Evolutionary conservation across 164 flowering plant genomes (phyloP).

Genomic region (Vitis vinifera): ASM3070453v1 NC_081806.1:4457001-4457500

Average conservation of each 20-base stretch:
- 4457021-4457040: too few species aligned
- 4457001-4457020: too few species aligned
- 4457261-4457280: conserved; percentile 41
- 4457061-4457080: too few species aligned
- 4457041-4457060: too few species aligned
- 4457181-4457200: conserved; percentile 34
- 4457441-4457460: conserved; percentile 35
- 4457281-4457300: conserved; percentile 37
- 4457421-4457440: conserved; percentile 37
- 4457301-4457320: conserved; percentile 25
- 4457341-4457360: conserved; percentile 41
- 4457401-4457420: conserved; percentile 48
- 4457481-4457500: conserved; percentile 44
- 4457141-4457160: background rate
- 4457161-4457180: conserved; percentile 2
- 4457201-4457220: conserved; percentile 30
- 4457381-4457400: conserved; percentile 39
- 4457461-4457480: conserved; percentile 39
- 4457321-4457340: conserved; percentile 34
- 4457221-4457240: conserved; percentile 19
- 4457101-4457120: too few species aligned
- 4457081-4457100: too few species aligned
- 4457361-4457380: conserved; percentile 31
- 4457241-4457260: conserved; percentile 31
- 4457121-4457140: background rate